Conservation (phyloP, 2,329 filamentous ascomycete species). For the Phialocephala subalpina region DNA sequence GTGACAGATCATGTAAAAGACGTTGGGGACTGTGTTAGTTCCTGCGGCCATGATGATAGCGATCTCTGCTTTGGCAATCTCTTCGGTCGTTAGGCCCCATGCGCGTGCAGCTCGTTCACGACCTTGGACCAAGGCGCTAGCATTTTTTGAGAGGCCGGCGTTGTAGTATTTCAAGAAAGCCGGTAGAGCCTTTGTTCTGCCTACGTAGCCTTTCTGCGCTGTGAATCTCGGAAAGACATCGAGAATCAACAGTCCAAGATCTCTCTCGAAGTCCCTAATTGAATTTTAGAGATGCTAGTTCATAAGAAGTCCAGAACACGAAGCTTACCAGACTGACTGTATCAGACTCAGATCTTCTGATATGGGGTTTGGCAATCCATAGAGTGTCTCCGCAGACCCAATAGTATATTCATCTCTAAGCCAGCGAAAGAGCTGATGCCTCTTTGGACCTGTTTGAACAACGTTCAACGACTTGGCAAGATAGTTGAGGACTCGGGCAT, state of each 20-base stretch:
- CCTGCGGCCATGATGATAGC: conserved; percentile 42
- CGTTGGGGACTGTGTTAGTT: conserved; percentile 47
- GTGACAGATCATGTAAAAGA: conserved; percentile 48
- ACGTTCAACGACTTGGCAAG: conserved; percentile 43
- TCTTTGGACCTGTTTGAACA: conserved; percentile 22
- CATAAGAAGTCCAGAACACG: neutral
- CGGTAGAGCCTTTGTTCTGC: conserved; percentile 14
- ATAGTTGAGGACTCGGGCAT: conserved; percentile 46
- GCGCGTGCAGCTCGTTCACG: conserved; percentile 15
- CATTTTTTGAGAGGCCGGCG: conserved; percentile 19
- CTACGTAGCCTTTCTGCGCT: conserved; percentile 25
- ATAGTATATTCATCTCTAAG: conserved; percentile 22
- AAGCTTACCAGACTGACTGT: conserved; percentile 13
- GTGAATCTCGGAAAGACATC: conserved; percentile 20
- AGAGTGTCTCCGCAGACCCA: conserved; percentile 46
- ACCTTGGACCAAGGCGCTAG: conserved; percentile 20
- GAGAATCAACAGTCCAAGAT: conserved; percentile 25
- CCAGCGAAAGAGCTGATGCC: conserved; percentile 20
- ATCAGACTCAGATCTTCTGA: conserved; percentile 15
- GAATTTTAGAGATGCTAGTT: neutral
- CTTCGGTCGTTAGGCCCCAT: conserved; percentile 17
- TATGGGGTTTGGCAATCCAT: conserved; percentile 51
- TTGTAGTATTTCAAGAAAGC: conserved; percentile 27
- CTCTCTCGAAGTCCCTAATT: conserved; percentile 26
- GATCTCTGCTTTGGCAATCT: conserved; percentile 39